phyloP scores from a whole-genome alignment of 352 stramenopile genomes.

The Pythium aquatile region DNA sequence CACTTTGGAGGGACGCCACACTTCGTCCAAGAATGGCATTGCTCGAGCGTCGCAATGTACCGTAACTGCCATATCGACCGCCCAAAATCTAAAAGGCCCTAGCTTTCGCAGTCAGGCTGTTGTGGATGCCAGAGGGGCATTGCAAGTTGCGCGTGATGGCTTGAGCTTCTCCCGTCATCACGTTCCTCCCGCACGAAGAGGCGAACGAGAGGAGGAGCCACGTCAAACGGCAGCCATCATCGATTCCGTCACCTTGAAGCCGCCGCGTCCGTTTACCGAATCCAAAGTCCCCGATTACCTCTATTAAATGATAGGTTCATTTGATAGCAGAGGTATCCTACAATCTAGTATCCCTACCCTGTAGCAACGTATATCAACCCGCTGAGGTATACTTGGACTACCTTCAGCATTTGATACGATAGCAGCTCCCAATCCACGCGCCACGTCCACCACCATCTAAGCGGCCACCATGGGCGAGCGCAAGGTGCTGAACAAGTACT shows the following conservation, averaged over 20 bases:
- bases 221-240: constrained; percentile 1
- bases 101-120: no score
- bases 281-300: neutral
- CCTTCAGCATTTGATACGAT: constrained; percentile 26
- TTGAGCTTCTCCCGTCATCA: neutral
- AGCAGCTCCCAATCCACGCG: neutral
- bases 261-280: neutral
- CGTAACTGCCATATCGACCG: no score
- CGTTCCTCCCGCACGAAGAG: neutral
- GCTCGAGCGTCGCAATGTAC: no score
- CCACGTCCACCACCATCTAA: neutral
- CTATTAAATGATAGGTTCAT: neutral
- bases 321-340: neutral
- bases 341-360: neutral
- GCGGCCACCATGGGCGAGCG: constrained; percentile 95
- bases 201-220: neutral
- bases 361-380: neutral
- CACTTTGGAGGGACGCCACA: no score
- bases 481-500: constrained; percentile 99
- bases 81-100: no score
- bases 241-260: constrained; percentile 2
- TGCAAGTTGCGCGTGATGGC: neutral
- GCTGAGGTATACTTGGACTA: neutral
- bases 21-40: no score
- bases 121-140: no score